phyloP scores from a whole-genome alignment of 768 basidiomycete species.

The Boletus insuetus region DNA sequence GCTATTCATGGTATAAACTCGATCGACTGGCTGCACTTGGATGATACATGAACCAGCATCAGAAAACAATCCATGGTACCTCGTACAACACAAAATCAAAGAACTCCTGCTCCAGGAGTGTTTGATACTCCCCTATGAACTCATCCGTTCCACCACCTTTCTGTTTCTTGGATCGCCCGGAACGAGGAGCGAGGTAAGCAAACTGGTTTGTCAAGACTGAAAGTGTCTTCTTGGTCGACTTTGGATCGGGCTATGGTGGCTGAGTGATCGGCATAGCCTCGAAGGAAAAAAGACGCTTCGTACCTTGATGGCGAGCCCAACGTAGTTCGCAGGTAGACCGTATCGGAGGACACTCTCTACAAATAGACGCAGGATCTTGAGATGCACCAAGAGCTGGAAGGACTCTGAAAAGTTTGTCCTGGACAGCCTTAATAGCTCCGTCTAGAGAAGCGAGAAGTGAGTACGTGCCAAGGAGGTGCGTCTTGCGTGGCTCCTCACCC shows the following conservation, averaged over 20 bases:
- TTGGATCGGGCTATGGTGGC: conserved; percentile 73
- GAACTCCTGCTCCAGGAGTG: conserved; percentile 91
- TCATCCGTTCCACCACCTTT: conserved; percentile 51
- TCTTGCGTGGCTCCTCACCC: conserved; percentile 55
- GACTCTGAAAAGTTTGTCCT: conserved; percentile 97
- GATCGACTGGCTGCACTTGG: neutral
- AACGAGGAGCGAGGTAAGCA: conserved; percentile 73
- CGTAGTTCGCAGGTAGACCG: conserved; percentile 90
- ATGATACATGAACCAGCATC: conserved; percentile 17
- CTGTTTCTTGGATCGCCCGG: conserved; percentile 43
- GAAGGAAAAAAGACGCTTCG: conserved; percentile 6
- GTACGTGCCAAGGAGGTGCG: neutral
- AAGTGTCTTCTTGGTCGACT: conserved; percentile 77
- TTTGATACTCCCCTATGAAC: conserved; percentile 87
- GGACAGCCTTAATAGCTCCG: conserved; percentile 85
- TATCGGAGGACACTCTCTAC: conserved; percentile 95
- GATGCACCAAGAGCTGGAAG: conserved; percentile 89
- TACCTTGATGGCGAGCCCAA: conserved; percentile 79
- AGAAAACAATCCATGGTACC: conserved; percentile 83
- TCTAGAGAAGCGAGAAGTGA: conserved; percentile 44
- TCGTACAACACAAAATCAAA: conserved; percentile 95
- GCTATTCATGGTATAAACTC: conserved; percentile 29
- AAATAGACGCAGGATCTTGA: conserved; percentile 89
- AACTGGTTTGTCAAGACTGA: conserved; percentile 73
- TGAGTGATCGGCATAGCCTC: neutral